Evolutionary conservation across 495 filamentous ascomycete species (phyloP).

Genomic region (Xylaria bambusicola): DNA sequence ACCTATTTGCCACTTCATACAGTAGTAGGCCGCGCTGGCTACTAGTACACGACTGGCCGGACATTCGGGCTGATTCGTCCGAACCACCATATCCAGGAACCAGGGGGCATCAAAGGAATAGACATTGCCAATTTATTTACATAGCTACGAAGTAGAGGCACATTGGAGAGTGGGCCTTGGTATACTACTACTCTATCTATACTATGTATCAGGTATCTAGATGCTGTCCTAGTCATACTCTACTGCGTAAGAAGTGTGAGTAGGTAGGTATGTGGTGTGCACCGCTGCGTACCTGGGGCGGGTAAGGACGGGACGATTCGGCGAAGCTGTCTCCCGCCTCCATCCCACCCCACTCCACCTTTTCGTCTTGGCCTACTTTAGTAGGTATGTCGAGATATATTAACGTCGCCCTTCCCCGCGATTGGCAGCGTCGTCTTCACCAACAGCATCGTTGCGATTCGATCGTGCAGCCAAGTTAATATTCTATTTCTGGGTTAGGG

Average conservation of each 20-base stretch:
- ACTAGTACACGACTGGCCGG: constrained; percentile 11
- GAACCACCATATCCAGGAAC: constrained; percentile 4
- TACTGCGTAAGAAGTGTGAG: too few relatives aligned
- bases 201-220: neutral
- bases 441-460: neutral
- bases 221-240: neutral
- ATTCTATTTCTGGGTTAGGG: constrained; percentile 8
- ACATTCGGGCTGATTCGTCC: constrained; percentile 9
- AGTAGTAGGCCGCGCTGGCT: too few relatives aligned
- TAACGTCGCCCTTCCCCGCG: constrained; percentile 15
- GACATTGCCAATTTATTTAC: too few relatives aligned
- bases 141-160: neutral
- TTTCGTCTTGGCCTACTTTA: constrained; percentile 9
- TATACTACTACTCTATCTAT: too few relatives aligned
- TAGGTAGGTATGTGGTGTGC: neutral
- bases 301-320: constrained; percentile 21
- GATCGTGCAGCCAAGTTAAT: neutral
- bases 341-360: constrained; percentile 15
- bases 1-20: too few relatives aligned
- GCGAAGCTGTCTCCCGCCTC: constrained; percentile 10
- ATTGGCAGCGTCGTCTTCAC: constrained; percentile 2
- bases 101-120: neutral
- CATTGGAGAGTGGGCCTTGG: neutral
- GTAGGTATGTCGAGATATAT: constrained; percentile 12
- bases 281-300: constrained; percentile 1